phyloP scores from a whole-genome alignment of 495 filamentous ascomycete species.

The Opeltia flavorubescens region DNA sequence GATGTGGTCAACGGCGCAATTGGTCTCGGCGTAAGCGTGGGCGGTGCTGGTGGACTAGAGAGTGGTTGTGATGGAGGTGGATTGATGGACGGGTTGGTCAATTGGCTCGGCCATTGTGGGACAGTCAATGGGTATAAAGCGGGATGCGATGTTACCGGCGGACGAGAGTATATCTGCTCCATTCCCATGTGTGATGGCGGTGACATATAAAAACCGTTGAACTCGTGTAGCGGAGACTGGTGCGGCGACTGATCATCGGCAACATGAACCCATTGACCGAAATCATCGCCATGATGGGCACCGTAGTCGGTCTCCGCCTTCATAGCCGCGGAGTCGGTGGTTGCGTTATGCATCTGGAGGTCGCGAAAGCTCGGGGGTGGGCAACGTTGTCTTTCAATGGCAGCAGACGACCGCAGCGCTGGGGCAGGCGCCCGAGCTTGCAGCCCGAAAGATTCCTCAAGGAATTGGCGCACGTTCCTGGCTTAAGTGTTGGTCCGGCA shows the following conservation, averaged over 20 bases:
- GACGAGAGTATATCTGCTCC: conserved; percentile 25
- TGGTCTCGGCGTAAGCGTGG: conserved; percentile 17
- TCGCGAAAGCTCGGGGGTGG: background rate
- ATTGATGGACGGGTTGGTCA: conserved; percentile 33
- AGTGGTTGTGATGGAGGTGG: conserved; percentile 15
- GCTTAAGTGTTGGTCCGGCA: conserved; percentile 1
- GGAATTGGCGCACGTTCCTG: background rate
- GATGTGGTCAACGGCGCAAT: conserved; percentile 25
- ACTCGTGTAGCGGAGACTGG: conserved; percentile 29
- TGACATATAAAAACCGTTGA: conserved; percentile 26
- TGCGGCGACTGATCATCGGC: conserved; percentile 13
- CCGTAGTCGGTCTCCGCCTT: conserved; percentile 24
- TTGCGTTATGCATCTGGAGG: conserved; percentile 20
- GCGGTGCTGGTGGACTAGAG: conserved; percentile 1
- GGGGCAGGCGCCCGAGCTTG: conserved; percentile 1
- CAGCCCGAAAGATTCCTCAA: background rate
- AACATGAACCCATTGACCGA: conserved; percentile 17
- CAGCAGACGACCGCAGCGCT: background rate
- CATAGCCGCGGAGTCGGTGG: conserved; percentile 17
- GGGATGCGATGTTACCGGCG: conserved; percentile 25
- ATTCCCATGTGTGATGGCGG: conserved; percentile 22
- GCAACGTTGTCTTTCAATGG: conserved; percentile 1
- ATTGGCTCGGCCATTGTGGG: conserved; percentile 39
- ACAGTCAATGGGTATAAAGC: conserved; percentile 35
- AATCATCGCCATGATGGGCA: conserved; percentile 18